Base-by-base conservation (phyloP, 768 basidiomycete species). In the Clathrus columnatus region DNA sequence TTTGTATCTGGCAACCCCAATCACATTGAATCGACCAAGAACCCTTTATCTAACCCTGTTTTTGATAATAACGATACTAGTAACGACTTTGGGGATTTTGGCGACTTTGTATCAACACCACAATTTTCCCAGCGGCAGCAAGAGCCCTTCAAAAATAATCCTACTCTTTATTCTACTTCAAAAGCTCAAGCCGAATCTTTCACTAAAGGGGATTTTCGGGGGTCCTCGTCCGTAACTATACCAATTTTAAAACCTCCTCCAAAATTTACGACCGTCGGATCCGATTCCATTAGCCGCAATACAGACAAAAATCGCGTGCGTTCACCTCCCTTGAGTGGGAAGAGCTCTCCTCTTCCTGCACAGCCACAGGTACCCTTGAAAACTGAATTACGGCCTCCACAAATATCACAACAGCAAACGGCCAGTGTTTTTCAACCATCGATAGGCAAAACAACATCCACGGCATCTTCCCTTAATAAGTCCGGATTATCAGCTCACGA, bases 401-500 rank as follows among this genome's bases (percentile, higher is more conserved):
- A 6, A 6, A 28, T n/a, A n/a, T 50, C 16, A 18, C 50, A 50
- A 10, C 7, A 24, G 23, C 43, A 53, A 28, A 8, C 49, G 10
- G 18, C n/a, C 18, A 7, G 18, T 26, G 28, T 20, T 21, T 56
- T 50, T 46, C 61, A 62, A 48, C 46, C 62, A 43, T 45, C 3
- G n/a, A 54, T 54, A 29, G 54, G 56, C 4, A 41, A 23, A 44
- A 61, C 62, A 43, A 50, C 55, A 23, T 32, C 62, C 6, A 23
- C 61, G 16, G 46, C 63, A 5, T 66, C 48, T 59, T 67, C 64
- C 48, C 52, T 61, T 60, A 63, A 62, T 20, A 68, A 62, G n/a
- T 80, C 82, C 11, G 85, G 84, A 4, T 67, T 91, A 49, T 86
- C 84, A 3, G 89, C 87, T 2, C 86, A 89, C 68, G 91, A 91